These are phyloP conservation scores for Phytophthora niederhauseri DNA, from an alignment of 352 stramenopile species.

Conservation along the genomic window DNA sequence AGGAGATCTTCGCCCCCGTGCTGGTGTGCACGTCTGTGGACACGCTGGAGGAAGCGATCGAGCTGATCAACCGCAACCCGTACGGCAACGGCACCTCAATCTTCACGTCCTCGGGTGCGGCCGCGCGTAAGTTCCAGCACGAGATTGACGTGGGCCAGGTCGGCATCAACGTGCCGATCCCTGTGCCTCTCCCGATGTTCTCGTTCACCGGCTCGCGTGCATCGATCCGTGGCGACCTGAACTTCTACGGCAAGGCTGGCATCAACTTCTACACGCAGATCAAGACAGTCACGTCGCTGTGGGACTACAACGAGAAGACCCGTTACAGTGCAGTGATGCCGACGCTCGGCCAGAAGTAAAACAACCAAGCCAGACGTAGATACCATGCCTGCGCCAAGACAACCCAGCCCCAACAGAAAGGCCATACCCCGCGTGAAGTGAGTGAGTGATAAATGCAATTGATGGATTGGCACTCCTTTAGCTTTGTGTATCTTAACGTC, in stretches of 20 bases:
- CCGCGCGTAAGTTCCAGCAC: constrained; percentile 97
- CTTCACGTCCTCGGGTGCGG: constrained; percentile 94
- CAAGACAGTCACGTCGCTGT: constrained; percentile 98
- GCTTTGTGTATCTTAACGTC: constrained; percentile 25
- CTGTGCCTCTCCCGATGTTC: constrained; percentile 98
- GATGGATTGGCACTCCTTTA: constrained; percentile 15
- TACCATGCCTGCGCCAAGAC: neutral
- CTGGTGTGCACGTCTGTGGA: constrained; percentile 92
- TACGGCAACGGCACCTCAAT: constrained; percentile 98
- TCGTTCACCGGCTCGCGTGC: constrained; percentile 96
- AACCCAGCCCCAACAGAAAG: constrained; percentile 6
- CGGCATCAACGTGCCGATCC: constrained; percentile 97
- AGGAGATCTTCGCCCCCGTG: constrained; percentile 99
- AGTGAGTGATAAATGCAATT: constrained; percentile 19
- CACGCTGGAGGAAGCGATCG: constrained; percentile 96
- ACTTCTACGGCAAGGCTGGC: constrained; percentile 98
- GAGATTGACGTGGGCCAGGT: constrained; percentile 97
- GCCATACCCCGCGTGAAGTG: constrained; percentile 9
- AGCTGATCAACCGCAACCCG: constrained; percentile 95
- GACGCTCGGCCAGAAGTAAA: constrained; percentile 78
- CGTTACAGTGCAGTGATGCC: constrained; percentile 94
- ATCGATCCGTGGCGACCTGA: constrained; percentile 96
- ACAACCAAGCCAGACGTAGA: neutral
- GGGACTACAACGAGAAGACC: constrained; percentile 92
- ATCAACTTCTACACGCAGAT: constrained; percentile 98